phyloP scores from a whole-genome alignment of 1,284 basidiomycete genomes.

The Anthracocystis walkeri region DNA sequence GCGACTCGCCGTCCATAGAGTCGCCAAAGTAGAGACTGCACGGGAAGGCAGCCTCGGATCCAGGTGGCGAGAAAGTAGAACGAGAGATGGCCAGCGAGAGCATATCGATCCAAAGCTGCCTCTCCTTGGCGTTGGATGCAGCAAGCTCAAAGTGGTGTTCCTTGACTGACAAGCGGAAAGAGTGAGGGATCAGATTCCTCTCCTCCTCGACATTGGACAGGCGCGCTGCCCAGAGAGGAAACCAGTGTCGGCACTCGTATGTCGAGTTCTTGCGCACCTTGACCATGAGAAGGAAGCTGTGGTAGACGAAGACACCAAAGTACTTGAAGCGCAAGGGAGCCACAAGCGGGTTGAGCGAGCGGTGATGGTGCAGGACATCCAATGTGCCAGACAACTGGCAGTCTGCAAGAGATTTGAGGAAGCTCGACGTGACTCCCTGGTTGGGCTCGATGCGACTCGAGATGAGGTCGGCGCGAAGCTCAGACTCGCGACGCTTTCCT shows the following conservation, averaged over 20 bases:
- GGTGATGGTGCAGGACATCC: conserved; percentile 66
- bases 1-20: conserved; percentile 20
- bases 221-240: conserved; percentile 62
- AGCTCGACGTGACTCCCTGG: conserved; percentile 41
- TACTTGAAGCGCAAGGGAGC: conserved; percentile 67
- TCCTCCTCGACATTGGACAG: conserved; percentile 52
- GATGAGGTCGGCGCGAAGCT: conserved; percentile 62
- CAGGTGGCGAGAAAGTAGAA: conserved; percentile 46
- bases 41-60: conserved; percentile 51
- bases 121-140: conserved; percentile 61
- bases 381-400: conserved; percentile 64
- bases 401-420: conserved; percentile 59
- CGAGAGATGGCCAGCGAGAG: conserved; percentile 54
- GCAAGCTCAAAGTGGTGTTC: conserved; percentile 68
- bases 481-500: conserved; percentile 58
- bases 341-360: conserved; percentile 52
- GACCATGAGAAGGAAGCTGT: conserved; percentile 61
- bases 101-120: conserved; percentile 59
- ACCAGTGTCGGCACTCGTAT: conserved; percentile 66
- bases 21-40: conserved; percentile 57
- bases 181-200: conserved; percentile 54
- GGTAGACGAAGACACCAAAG: conserved; percentile 63
- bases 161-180: conserved; percentile 61
- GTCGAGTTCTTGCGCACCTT: conserved; percentile 64
- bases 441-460: conserved; percentile 60